Percentiles rank a stretch among this genome's conserved stretches.
Conservation (phyloP, 2,329 filamentous ascomycete species). For the Botryosphaeria dothidea region DNA sequence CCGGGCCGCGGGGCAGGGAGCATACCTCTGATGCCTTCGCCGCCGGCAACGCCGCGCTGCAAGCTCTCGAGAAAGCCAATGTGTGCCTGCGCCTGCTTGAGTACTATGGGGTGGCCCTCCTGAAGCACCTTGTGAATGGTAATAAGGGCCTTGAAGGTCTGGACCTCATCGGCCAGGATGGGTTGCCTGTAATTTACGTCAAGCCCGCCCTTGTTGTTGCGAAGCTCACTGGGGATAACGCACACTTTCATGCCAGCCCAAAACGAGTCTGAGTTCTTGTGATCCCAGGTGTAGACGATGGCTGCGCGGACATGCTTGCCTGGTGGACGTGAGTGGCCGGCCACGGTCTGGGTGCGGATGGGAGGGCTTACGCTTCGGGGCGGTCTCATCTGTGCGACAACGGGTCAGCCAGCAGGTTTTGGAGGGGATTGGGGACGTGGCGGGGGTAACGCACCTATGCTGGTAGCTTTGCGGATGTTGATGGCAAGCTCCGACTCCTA, state of each 20-base stretch:
- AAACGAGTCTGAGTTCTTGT: slow-evolving; percentile 92
- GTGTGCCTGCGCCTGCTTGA: slow-evolving; percentile 88
- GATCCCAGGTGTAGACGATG: slow-evolving; percentile 99
- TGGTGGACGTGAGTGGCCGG: slow-evolving; percentile 38
- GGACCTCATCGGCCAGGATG: slow-evolving; percentile 96
- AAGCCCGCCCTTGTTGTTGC: slow-evolving; percentile 14
- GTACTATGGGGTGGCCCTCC: slow-evolving; percentile 85
- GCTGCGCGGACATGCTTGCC: slow-evolving; percentile 95
- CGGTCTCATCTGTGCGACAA: slow-evolving; percentile 57
- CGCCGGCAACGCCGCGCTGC: slow-evolving; percentile 72
- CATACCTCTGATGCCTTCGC: slow-evolving; percentile 78
- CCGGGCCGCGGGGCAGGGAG: neutral
- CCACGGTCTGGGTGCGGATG: neutral
- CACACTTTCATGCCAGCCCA: slow-evolving; percentile 99
- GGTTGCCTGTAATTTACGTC: slow-evolving; percentile 66
- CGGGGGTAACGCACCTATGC: slow-evolving; percentile 50
- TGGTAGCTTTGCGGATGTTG: slow-evolving; percentile 69
- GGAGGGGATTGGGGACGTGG: neutral
- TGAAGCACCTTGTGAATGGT: slow-evolving; percentile 97
- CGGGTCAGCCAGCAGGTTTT: slow-evolving; percentile 22
- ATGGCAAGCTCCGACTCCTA: slow-evolving; percentile 65
- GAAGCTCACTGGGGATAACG: slow-evolving; percentile 2
- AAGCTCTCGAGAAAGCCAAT: slow-evolving; percentile 90
- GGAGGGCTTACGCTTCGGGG: slow-evolving; percentile 60
- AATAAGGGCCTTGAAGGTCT: slow-evolving; percentile 98